Percentiles rank a stretch among this genome's conserved stretches.
Conservation (phyloP, 208 protist species). For the Phytomonas sp. region DNA sequence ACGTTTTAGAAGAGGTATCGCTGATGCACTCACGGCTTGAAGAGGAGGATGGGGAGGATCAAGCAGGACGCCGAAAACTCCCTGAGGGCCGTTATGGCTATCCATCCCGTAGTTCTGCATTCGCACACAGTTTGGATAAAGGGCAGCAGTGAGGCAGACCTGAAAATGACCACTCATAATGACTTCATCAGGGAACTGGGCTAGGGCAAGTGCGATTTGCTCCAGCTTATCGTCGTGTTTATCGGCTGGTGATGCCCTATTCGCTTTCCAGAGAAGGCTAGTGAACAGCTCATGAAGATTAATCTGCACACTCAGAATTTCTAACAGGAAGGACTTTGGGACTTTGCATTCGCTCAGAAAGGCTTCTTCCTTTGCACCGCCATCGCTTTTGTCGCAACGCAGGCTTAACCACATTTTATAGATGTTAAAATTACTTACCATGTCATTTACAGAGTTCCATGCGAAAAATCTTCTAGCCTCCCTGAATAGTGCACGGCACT, state of each 20-base stretch:
- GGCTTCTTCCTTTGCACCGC: constrained; percentile 18
- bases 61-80: not conserved
- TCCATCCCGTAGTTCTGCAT: not conserved
- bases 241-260: not conserved
- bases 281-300: constrained; percentile 12
- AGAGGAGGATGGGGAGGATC: not conserved
- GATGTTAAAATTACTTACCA: constrained; percentile 54
- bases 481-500: constrained; percentile 27
- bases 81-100: constrained; percentile 4
- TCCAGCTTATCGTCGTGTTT: not conserved
- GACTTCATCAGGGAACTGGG: constrained; percentile 28
- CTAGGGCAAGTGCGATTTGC: constrained; percentile 12
- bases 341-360: constrained; percentile 59
- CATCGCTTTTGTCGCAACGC: constrained; percentile 11
- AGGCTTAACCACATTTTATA: constrained; percentile 74
- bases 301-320: constrained; percentile 24
- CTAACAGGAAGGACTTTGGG: constrained; percentile 23
- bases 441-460: constrained; percentile 51
- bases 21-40: not conserved
- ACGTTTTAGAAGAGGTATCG: not conserved
- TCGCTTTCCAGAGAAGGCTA: not conserved
- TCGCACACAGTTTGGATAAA: constrained; percentile 50
- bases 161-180: constrained; percentile 25
- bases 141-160: constrained; percentile 50
- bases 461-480: constrained; percentile 79